These are phyloP conservation scores for Penicillium sp. DNA, from an alignment of 2,329 filamentous ascomycete genomes.

Conservation along the genomic window DNA sequence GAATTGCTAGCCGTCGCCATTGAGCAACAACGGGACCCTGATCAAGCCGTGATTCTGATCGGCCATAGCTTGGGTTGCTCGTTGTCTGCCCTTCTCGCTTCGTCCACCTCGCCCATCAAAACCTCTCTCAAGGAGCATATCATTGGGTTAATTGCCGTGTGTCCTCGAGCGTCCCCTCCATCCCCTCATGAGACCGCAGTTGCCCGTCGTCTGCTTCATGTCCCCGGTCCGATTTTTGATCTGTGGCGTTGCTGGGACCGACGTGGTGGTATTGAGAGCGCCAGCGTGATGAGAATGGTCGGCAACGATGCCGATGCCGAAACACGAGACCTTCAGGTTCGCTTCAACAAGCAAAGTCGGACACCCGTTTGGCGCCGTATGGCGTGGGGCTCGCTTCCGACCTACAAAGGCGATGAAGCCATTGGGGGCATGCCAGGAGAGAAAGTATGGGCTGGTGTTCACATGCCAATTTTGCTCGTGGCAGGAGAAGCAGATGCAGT, in stretches of 20 bases:
- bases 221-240: slow-evolving; percentile 70
- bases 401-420: slow-evolving; percentile 52
- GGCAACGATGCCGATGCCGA: slow-evolving; percentile 42
- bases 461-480: slow-evolving; percentile 74
- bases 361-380: slow-evolving; percentile 82
- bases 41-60: slow-evolving; percentile 75
- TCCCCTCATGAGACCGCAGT: slow-evolving; percentile 52
- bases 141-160: slow-evolving; percentile 77
- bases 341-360: slow-evolving; percentile 73
- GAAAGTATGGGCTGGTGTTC: slow-evolving; percentile 70
- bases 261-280: slow-evolving; percentile 73
- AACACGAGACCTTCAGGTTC: slow-evolving; percentile 44
- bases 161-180: slow-evolving; percentile 69
- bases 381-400: slow-evolving; percentile 69
- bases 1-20: slow-evolving; percentile 76
- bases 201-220: slow-evolving; percentile 60
- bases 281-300: slow-evolving; percentile 74
- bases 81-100: slow-evolving; percentile 70
- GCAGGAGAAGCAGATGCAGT: slow-evolving; percentile 75
- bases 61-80: slow-evolving; percentile 91
- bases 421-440: slow-evolving; percentile 67
- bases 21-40: slow-evolving; percentile 66
- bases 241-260: slow-evolving; percentile 76
- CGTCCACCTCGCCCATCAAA: slow-evolving; percentile 54
- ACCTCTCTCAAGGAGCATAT: slow-evolving; percentile 62